These are phyloP conservation scores for Physcomitrellopsis africana DNA, from an alignment of 225 moss, liverwort and hornwort species.

Conservation along the genomic window DNA sequence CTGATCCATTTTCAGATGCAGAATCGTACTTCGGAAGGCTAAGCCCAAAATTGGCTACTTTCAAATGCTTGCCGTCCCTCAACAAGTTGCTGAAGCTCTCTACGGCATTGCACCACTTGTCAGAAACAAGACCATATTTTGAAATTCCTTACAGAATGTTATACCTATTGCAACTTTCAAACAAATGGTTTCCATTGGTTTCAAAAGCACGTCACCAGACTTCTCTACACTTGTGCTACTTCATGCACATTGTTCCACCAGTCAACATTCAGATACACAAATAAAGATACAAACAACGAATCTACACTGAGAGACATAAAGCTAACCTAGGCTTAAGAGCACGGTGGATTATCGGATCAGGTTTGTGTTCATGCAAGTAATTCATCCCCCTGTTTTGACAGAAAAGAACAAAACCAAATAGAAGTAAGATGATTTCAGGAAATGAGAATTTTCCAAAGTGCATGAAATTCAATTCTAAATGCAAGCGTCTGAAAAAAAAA, in stretches of 20 bases:
- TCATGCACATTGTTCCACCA: conserved; percentile 4
- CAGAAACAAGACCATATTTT: conserved; percentile 32
- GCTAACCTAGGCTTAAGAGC: conserved; percentile 51
- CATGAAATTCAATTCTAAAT: not conserved
- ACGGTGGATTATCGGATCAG: conserved; percentile 70
- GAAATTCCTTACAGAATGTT: not conserved
- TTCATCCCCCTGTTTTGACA: conserved; percentile 66
- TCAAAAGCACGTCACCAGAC: conserved; percentile 6
- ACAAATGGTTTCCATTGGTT: not conserved
- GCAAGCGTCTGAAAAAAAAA: not conserved
- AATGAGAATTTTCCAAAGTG: not conserved
- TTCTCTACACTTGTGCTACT: not conserved
- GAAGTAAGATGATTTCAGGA: not conserved
- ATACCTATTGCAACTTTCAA: not conserved
- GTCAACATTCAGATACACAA: not conserved
- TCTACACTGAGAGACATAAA: conserved; percentile 18
- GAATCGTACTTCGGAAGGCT: conserved; percentile 62
- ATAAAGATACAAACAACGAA: conserved; percentile 1
- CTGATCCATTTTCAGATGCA: conserved; percentile 19
- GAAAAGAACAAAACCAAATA: not conserved
- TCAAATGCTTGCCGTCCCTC: conserved; percentile 72
- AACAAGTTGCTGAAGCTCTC: conserved; percentile 76
- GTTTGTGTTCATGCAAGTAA: conserved; percentile 82
- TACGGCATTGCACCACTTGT: conserved; percentile 56
- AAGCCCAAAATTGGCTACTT: conserved; percentile 84